Evolutionary conservation across 2,329 filamentous ascomycete species (phyloP), one percentile per base, ranked within the genome.

Genomic region (Sporothrix globosa): DNA sequence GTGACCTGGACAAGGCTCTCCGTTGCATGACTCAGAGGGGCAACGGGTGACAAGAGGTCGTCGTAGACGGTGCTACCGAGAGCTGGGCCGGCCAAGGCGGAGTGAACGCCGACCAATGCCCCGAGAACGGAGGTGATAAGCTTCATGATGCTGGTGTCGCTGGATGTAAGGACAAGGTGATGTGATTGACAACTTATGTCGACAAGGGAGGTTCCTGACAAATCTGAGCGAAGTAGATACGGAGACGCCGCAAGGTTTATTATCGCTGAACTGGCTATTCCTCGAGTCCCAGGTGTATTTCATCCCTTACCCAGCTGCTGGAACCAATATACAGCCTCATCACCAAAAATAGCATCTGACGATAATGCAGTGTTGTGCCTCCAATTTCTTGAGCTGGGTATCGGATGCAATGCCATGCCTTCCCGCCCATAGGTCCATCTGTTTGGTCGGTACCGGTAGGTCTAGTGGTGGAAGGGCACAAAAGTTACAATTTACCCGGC

Each of bases 21-120:
- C 11, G 75, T 76, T 17, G 70, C 71, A 10, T 74, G 69, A 66
- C 73, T 73, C 61, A 77, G 68, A 1, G 75, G 74, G 2, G 69
- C 68, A 4, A 50, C 67, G 3, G 74, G 72, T 48, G 69, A 67
- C 71, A 74, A 74, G 44, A 76, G 65, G 65, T 76, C 74, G 60
- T 74, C 71, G 39, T 73, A 76, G 27, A 72, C 73, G 14, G 75
- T 66, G 30, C 21, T 66, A 3, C 63, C 63, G 27, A 66, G 72
- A 34, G 71, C 68, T 5, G 74, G 69, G 30, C 66, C 71, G 63
- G 60, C 70, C 58, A 50, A 69, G 63, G 70, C 75, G 9, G 41
- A 34, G 60, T 65, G 7, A 61, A 73, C 9, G 41, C 75, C 66
- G 72, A 68, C 34, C 50, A 68, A 14, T 11, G 34, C 50, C 3